Evolutionary conservation across 228 moss, liverwort and hornwort genomes (phyloP).

Genomic region (Sphagnum fallax): DNA sequence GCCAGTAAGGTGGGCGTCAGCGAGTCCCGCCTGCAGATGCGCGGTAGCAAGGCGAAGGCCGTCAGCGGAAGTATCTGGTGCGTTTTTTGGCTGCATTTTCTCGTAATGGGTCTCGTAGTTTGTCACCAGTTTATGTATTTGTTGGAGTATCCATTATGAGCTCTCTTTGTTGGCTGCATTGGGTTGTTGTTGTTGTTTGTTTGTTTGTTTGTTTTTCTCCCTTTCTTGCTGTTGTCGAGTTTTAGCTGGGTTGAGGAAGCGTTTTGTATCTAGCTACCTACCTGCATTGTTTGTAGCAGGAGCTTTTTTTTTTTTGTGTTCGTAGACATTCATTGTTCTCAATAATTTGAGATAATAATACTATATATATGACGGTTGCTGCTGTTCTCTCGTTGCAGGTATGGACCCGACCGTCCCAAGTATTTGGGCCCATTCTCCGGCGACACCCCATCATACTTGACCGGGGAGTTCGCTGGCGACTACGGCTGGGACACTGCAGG

Average conservation of each 20-base stretch:
- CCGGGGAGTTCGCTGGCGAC: slow-evolving; percentile 8
- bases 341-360: too few relatives aligned
- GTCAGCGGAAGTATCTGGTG: slow-evolving; percentile 6
- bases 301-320: background rate
- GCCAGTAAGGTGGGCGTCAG: slow-evolving; percentile 3
- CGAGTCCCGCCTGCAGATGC: slow-evolving; percentile 6
- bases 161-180: too few relatives aligned
- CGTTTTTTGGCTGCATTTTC: background rate
- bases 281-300: too few relatives aligned
- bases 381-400: slow-evolving; percentile 1
- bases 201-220: too few relatives aligned
- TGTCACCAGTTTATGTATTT: too few relatives aligned
- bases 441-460: slow-evolving; percentile 10
- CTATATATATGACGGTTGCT: too few relatives aligned
- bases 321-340: too few relatives aligned
- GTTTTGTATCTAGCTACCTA: too few relatives aligned
- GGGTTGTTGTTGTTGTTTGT: too few relatives aligned
- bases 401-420: slow-evolving; percentile 12
- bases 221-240: too few relatives aligned
- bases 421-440: slow-evolving; percentile 10
- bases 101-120: background rate
- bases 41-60: slow-evolving; percentile 1
- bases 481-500: slow-evolving; percentile 9
- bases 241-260: too few relatives aligned
- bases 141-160: too few relatives aligned